These are phyloP conservation scores for Penicillium mononematosum DNA, from an alignment of 495 filamentous ascomycete species.

Conservation along the genomic window DNA sequence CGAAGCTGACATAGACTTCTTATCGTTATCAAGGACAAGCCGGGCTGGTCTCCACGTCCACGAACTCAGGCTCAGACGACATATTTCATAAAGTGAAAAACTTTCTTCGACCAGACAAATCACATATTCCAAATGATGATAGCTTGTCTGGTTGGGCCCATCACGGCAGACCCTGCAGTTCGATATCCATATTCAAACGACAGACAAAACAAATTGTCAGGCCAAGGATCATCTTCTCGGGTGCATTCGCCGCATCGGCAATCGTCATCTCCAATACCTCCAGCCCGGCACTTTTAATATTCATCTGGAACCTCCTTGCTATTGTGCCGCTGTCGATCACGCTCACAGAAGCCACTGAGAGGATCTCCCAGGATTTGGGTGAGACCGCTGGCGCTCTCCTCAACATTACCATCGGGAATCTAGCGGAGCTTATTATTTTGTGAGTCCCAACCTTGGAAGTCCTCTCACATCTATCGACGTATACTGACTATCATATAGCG, in stretches of 20 bases:
- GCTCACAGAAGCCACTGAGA: conserved; percentile 28
- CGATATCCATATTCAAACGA: not conserved
- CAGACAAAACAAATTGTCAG: not conserved
- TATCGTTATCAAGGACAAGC: conserved; percentile 1
- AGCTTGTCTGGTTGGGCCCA: not conserved
- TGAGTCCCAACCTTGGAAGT: conserved; percentile 6
- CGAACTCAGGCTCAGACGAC: not conserved
- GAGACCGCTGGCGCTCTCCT: conserved; percentile 27
- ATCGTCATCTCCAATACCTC: not conserved
- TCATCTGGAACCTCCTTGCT: conserved; percentile 28
- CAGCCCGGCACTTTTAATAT: conserved; percentile 14
- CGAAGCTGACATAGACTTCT: not conserved
- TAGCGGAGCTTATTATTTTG: conserved; percentile 28
- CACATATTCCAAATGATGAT: not conserved
- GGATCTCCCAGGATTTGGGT: conserved; percentile 19
- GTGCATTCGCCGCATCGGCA: not conserved
- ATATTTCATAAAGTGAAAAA: conserved; percentile 4
- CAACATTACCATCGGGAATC: conserved; percentile 26
- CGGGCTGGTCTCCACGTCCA: conserved; percentile 1
- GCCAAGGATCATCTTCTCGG: not conserved
- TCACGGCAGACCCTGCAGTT: not conserved
- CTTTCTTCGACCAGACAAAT: not conserved
- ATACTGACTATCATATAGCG: conserved; percentile 2
- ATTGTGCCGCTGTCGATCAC: conserved; percentile 26
- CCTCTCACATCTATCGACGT: not conserved